Conservation (phyloP, 768 basidiomycete genomes). For the Podaxis rugospora region DNA sequence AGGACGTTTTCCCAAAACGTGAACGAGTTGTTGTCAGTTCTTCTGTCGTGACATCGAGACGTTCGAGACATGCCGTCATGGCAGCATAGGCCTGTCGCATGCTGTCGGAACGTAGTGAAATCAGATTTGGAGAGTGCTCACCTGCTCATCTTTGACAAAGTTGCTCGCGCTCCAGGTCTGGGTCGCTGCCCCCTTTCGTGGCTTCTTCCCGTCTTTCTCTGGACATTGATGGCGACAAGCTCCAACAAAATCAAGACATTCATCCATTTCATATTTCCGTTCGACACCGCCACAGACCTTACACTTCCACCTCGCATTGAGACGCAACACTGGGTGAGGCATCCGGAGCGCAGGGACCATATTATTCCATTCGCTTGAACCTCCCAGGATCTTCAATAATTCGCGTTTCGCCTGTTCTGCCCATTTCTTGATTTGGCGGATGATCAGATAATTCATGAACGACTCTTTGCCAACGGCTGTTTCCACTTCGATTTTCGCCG, state of each 20-base stretch:
- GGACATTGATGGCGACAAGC: conserved; percentile 61
- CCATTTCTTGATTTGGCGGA: conserved; percentile 46
- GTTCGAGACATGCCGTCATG: conserved; percentile 32
- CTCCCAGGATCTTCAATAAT: conserved; percentile 45
- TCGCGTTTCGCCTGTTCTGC: conserved; percentile 33
- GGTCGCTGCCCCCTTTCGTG: conserved; percentile 16
- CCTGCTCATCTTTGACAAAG: conserved; percentile 61
- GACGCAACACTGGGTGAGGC: conserved; percentile 52
- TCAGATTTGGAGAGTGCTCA: conserved; percentile 17
- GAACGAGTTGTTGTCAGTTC: conserved; percentile 22
- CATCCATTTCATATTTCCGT: conserved; percentile 29
- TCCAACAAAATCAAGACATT: conserved; percentile 50
- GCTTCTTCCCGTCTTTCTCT: conserved; percentile 23
- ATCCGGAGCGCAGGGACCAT: conserved; percentile 31
- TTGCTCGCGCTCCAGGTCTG: conserved; percentile 42
- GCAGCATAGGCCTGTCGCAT: conserved; percentile 41
- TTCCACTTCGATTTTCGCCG: conserved; percentile 4
- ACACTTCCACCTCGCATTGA: conserved; percentile 60
- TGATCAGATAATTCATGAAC: conserved; percentile 19
- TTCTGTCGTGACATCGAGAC: conserved; percentile 23
- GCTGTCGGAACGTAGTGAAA: not conserved
- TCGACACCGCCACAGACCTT: conserved; percentile 39
- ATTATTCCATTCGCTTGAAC: conserved; percentile 42
- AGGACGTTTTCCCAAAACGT: conserved; percentile 13
- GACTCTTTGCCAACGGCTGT: conserved; percentile 15